These are phyloP conservation scores for Exserohilum rostratum DNA, from an alignment of 2,329 filamentous ascomycete genomes.

Conservation along the genomic window DNA sequence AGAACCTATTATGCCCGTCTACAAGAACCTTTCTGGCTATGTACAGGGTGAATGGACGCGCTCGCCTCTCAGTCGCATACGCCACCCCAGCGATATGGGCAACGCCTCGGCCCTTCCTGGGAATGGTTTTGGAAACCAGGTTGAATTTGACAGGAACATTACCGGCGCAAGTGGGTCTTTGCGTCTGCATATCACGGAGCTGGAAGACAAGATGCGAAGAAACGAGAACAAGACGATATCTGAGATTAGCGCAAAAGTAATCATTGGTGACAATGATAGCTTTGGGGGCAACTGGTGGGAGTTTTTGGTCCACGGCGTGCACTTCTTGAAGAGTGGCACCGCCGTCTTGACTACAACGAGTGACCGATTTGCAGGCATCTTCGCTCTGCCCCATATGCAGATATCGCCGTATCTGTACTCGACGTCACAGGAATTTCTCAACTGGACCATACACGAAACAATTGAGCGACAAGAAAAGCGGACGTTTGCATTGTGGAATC, in stretches of 20 bases:
- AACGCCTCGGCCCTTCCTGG: slow-evolving; percentile 65
- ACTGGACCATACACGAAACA: slow-evolving; percentile 71
- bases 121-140: slow-evolving; percentile 67
- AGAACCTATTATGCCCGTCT: slow-evolving; percentile 61
- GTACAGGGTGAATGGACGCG: slow-evolving; percentile 78
- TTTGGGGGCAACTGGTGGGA: slow-evolving; percentile 75
- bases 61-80: slow-evolving; percentile 54
- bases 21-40: slow-evolving; percentile 78
- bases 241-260: slow-evolving; percentile 72
- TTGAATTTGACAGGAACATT: slow-evolving; percentile 78
- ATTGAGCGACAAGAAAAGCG: slow-evolving; percentile 71
- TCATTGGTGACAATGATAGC: slow-evolving; percentile 72
- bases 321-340: slow-evolving; percentile 81
- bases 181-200: slow-evolving; percentile 69
- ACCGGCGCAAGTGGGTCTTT: slow-evolving; percentile 72
- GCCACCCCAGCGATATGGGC: slow-evolving; percentile 55
- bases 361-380: slow-evolving; percentile 85
- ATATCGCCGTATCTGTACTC: slow-evolving; percentile 62
- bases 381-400: slow-evolving; percentile 83
- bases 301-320: slow-evolving; percentile 79
- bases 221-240: slow-evolving; percentile 58
- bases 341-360: slow-evolving; percentile 87
- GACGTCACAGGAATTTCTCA: slow-evolving; percentile 63
- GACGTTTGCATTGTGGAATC: slow-evolving; percentile 61
- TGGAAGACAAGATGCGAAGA: slow-evolving; percentile 46